Conservation (phyloP, 2,329 filamentous ascomycete genomes). For the Fusarium humuli region DNA sequence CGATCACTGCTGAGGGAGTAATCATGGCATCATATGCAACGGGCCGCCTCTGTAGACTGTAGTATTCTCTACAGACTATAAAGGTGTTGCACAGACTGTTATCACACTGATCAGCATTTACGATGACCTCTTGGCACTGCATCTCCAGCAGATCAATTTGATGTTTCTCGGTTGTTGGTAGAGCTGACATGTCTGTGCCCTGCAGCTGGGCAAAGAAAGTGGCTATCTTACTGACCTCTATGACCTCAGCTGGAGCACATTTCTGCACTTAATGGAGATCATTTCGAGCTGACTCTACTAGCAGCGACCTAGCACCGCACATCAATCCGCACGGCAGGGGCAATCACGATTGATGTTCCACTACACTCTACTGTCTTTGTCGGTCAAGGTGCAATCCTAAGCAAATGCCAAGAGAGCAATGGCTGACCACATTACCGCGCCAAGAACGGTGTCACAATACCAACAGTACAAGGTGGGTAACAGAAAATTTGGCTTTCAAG, state of each 20-base stretch:
- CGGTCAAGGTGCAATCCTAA: neutral
- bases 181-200: constrained; percentile 7
- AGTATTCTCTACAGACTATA: constrained; percentile 13
- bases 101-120: neutral
- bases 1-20: constrained; percentile 2
- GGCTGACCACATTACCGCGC: neutral
- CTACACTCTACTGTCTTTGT: neutral
- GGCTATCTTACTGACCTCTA: neutral
- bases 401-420: neutral
- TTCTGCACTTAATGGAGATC: neutral
- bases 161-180: neutral
- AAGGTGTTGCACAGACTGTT: neutral
- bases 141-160: neutral
- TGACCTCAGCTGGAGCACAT: neutral
- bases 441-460: neutral
- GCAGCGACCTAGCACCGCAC: neutral
- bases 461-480: neutral
- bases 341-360: neutral
- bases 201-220: neutral
- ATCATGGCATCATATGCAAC: constrained; percentile 13
- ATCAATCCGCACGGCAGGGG: neutral
- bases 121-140: constrained; percentile 11
- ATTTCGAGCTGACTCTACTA: neutral
- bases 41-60: neutral
- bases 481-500: too few species aligned